These are phyloP conservation scores for Rhipidocladum racemiflorum DNA, from an alignment of 176 grass and related monocot species.

Conservation along the genomic window DNA sequence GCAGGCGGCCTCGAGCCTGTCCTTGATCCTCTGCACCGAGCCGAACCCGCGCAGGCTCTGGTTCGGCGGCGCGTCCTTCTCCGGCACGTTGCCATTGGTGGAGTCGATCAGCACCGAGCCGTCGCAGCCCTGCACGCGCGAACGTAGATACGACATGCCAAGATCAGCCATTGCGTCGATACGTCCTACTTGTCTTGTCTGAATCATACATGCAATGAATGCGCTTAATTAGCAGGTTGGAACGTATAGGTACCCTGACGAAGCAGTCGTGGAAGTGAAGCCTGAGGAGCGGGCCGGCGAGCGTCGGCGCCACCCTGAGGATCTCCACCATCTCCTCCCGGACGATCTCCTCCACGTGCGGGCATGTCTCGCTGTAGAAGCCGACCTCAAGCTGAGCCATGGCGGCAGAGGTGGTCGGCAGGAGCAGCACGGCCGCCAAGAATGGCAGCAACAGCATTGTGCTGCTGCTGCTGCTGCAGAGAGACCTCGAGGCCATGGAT, in stretches of 20 bases:
- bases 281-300: conserved; percentile 32
- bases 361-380: conserved; percentile 59
- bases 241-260: conserved; percentile 38
- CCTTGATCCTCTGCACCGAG: conserved; percentile 69
- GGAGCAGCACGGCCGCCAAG: not conserved
- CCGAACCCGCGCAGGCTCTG: conserved; percentile 60
- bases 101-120: conserved; percentile 71
- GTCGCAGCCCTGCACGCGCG: conserved; percentile 61
- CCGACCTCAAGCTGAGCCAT: conserved; percentile 23
- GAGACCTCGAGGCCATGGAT: conserved; percentile 9
- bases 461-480: not conserved
- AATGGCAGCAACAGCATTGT: not conserved
- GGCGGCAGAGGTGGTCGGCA: conserved; percentile 1
- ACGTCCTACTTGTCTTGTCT: too few relatives aligned
- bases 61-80: conserved; percentile 78
- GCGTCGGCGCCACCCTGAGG: conserved; percentile 17
- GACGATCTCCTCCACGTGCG: conserved; percentile 41
- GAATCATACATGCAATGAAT: too few relatives aligned
- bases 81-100: conserved; percentile 31
- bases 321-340: conserved; percentile 34
- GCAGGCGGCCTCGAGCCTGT: conserved; percentile 47
- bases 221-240: too few relatives aligned
- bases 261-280: conserved; percentile 85
- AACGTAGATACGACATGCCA: too few relatives aligned
- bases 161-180: too few relatives aligned